Conservation (phyloP, 192 early-diverging fungal genomes). For the Umbelopsis sp. region DNA sequence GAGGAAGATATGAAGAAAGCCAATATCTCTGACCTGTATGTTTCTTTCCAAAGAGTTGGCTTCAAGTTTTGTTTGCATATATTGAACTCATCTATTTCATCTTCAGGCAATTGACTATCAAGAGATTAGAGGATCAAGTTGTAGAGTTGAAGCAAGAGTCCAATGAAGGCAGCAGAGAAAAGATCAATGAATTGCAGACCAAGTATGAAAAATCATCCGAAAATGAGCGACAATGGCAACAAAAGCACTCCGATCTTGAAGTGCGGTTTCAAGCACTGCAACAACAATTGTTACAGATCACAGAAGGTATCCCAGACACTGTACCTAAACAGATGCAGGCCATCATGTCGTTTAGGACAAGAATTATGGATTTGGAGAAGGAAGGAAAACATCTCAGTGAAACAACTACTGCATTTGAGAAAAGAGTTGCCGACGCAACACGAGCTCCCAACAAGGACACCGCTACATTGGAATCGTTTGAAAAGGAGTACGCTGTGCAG, state of each 20-base stretch:
- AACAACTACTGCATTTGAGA: slow-evolving; percentile 25
- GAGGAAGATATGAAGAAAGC: slow-evolving; percentile 37
- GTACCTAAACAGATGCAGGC: slow-evolving; percentile 28
- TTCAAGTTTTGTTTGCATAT: neutral
- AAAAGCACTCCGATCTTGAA: slow-evolving; percentile 35
- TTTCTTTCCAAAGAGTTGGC: neutral
- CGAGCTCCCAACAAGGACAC: slow-evolving; percentile 18
- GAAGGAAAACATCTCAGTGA: slow-evolving; percentile 35
- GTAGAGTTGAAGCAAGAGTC: neutral
- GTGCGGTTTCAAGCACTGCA: slow-evolving; percentile 30
- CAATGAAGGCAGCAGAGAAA: neutral
- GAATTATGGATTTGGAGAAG: slow-evolving; percentile 41
- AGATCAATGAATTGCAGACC: neutral
- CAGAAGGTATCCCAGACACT: slow-evolving; percentile 37
- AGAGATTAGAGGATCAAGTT: neutral
- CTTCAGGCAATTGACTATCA: neutral
- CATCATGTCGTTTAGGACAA: slow-evolving; percentile 30
- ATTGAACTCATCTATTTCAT: neutral
- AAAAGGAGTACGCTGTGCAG: slow-evolving; percentile 46
- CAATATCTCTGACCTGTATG: slow-evolving; percentile 35
- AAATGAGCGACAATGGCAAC: slow-evolving; percentile 6
- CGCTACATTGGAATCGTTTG: slow-evolving; percentile 35
- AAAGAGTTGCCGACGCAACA: slow-evolving; percentile 9
- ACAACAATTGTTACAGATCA: slow-evolving; percentile 37
- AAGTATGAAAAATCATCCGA: neutral